Conservation (phyloP, 2,329 filamentous ascomycete species). For the Mariannaea elegans region DNA sequence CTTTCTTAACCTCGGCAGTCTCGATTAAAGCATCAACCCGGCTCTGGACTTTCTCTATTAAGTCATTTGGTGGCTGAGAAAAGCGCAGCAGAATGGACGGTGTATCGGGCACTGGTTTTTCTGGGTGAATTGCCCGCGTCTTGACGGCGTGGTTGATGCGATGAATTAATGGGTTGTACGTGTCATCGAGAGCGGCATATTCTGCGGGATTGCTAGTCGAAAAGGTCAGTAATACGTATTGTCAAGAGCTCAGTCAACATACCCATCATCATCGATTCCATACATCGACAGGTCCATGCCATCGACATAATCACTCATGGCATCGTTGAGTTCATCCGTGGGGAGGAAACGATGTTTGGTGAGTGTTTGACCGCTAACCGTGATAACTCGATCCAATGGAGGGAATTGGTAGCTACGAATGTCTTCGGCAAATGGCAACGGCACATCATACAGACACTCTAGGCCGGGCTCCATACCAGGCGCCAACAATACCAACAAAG, state of each 20-base stretch:
- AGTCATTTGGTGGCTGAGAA: conserved; percentile 73
- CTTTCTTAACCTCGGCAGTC: conserved; percentile 84
- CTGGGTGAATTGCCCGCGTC: conserved; percentile 79
- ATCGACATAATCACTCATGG: conserved; percentile 93
- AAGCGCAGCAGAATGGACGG: conserved; percentile 75
- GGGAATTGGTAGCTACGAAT: conserved; percentile 91
- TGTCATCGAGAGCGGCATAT: conserved; percentile 81
- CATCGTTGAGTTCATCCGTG: conserved; percentile 73
- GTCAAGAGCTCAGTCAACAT: conserved; percentile 36
- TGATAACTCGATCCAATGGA: conserved; percentile 86
- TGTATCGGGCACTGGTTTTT: conserved; percentile 68
- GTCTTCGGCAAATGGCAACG: conserved; percentile 93
- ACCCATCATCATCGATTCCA: conserved; percentile 79
- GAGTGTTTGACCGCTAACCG: conserved; percentile 82
- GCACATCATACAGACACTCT: conserved; percentile 89
- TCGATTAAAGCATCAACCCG: conserved; percentile 72
- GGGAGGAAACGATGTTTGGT: conserved; percentile 87
- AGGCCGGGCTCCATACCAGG: conserved; percentile 81
- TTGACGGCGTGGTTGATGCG: conserved; percentile 87
- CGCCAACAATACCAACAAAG: conserved; percentile 78
- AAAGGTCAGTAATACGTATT: conserved; percentile 25
- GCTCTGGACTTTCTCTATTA: conserved; percentile 65
- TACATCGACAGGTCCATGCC: conserved; percentile 85
- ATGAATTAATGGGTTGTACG: conserved; percentile 87
- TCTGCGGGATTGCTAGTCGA: conserved; percentile 61